Evolutionary conservation across 75 land plant species (phyloP).

Genomic region (Chamaecyparis obtusa): DNA sequence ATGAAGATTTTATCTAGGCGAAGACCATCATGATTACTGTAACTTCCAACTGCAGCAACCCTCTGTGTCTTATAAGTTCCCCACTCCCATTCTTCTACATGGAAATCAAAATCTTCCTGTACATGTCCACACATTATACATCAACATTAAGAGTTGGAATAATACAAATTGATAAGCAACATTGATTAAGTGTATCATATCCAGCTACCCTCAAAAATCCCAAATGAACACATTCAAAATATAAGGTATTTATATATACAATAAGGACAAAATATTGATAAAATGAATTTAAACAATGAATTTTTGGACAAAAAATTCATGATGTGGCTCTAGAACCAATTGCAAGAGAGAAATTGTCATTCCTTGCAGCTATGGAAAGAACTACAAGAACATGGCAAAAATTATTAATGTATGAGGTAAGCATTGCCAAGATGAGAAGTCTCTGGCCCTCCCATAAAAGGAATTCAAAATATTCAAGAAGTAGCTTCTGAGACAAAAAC

Average conservation of each 20-base stretch:
- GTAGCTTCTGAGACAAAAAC: too few species aligned
- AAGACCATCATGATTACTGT: slow-evolving; percentile 87
- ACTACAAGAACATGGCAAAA: too few species aligned
- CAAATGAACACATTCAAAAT: too few species aligned
- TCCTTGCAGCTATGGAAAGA: too few species aligned
- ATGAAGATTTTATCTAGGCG: slow-evolving; percentile 89
- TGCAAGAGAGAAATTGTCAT: too few species aligned
- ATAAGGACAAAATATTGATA: not conserved
- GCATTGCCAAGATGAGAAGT: not conserved
- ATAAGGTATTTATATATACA: too few species aligned
- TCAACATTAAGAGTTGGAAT: not conserved
- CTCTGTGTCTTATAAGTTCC: slow-evolving; percentile 87
- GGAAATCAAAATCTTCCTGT: slow-evolving; percentile 96
- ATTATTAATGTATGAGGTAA: not conserved
- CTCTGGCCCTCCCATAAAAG: not conserved
- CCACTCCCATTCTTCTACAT: slow-evolving; percentile 99
- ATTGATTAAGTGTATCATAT: not conserved
- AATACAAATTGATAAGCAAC: not conserved
- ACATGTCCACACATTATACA: slow-evolving; percentile 1
- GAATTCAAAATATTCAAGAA: too few species aligned
- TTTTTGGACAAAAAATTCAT: not conserved
- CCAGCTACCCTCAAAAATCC: not conserved
- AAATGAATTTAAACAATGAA: not conserved
- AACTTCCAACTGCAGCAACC: slow-evolving; percentile 78
- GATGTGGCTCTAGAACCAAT: not conserved